phyloP scores from a whole-genome alignment of 2,329 filamentous ascomycete species.

The Dothiorella sarmentorum region DNA sequence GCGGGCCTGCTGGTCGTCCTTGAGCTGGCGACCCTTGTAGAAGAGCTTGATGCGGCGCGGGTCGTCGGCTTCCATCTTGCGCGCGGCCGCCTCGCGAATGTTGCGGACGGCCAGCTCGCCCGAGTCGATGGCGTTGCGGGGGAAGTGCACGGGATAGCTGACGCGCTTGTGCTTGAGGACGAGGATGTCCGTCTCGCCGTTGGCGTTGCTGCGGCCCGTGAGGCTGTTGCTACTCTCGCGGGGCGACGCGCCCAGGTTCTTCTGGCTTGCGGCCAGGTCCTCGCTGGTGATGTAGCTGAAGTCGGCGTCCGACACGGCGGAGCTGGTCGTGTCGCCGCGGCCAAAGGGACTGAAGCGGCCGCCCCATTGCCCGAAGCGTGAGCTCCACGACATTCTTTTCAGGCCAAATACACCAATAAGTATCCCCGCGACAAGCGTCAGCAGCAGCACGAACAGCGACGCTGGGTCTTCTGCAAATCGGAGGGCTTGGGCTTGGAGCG shows the following conservation, averaged over 20 bases:
- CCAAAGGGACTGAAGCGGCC: conserved; percentile 49
- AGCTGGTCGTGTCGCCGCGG: conserved; percentile 36
- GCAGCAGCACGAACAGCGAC: conserved; percentile 19
- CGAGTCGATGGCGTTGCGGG: conserved; percentile 71
- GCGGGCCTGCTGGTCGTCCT: conserved; percentile 57
- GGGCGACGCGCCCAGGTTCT: conserved; percentile 21
- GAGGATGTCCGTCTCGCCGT: conserved; percentile 62
- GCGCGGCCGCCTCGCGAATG: conserved; percentile 63
- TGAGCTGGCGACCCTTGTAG: conserved; percentile 70
- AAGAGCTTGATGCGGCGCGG: conserved; percentile 61
- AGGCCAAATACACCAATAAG: conserved; percentile 41
- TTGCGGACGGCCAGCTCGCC: conserved; percentile 66
- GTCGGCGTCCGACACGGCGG: conserved; percentile 68
- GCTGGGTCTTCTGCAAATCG: conserved; percentile 10
- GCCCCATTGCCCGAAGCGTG: conserved; percentile 42
- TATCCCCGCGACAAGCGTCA: conserved; percentile 31
- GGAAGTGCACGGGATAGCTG: conserved; percentile 68
- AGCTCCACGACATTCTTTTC: conserved; percentile 44
- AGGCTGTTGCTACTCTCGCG: conserved; percentile 23
- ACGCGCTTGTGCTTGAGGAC: conserved; percentile 65
- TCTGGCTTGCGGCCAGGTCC: conserved; percentile 53
- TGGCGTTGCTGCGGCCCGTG: conserved; percentile 13
- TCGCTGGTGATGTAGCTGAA: conserved; percentile 81
- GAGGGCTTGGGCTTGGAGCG: neutral
- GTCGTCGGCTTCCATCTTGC: conserved; percentile 62